These are phyloP conservation scores for Asterophora parasitica DNA, from an alignment of 768 basidiomycete species.

Conservation along the genomic window DNA sequence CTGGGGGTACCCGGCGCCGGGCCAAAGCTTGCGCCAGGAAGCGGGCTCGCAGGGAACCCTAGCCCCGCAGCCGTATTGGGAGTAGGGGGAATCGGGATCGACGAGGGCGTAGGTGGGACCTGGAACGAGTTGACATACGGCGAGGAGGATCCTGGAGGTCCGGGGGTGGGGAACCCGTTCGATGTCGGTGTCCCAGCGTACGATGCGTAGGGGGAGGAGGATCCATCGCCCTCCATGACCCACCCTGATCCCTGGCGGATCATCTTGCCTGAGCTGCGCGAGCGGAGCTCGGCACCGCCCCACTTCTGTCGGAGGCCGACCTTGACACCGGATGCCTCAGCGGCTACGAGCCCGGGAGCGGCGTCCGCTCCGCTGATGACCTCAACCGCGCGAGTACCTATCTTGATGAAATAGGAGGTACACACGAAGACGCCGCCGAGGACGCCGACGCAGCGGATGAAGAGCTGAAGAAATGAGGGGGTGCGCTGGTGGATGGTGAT, in stretches of 20 bases:
- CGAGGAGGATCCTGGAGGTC: background rate
- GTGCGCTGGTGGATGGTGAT: conserved; percentile 88
- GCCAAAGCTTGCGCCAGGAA: conserved; percentile 3
- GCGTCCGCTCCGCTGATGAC: conserved; percentile 54
- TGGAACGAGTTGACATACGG: conserved; percentile 2
- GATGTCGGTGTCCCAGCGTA: conserved; percentile 31
- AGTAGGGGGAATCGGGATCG: conserved; percentile 2
- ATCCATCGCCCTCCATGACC: conserved; percentile 49
- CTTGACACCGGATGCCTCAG: conserved; percentile 57
- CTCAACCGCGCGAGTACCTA: conserved; percentile 60
- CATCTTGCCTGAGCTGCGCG: conserved; percentile 45
- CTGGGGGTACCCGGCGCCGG: conserved; percentile 4
- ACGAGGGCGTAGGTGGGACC: conserved; percentile 3
- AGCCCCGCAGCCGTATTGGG: conserved; percentile 8
- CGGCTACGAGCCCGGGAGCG: conserved; percentile 52
- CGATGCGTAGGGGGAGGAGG: conserved; percentile 31
- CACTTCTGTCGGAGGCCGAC: conserved; percentile 59
- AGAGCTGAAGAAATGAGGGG: conserved; percentile 70
- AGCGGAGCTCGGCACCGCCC: conserved; percentile 58
- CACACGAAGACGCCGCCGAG: conserved; percentile 90
- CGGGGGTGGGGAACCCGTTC: conserved; percentile 26
- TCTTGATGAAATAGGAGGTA: conserved; percentile 68
- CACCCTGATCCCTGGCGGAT: conserved; percentile 56
- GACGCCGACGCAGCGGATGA: conserved; percentile 88
- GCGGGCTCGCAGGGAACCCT: conserved; percentile 6